These are phyloP conservation scores for Aspergillus eucalypticola DNA, from an alignment of 2,329 filamentous ascomycete species.

Conservation along the genomic window DNA sequence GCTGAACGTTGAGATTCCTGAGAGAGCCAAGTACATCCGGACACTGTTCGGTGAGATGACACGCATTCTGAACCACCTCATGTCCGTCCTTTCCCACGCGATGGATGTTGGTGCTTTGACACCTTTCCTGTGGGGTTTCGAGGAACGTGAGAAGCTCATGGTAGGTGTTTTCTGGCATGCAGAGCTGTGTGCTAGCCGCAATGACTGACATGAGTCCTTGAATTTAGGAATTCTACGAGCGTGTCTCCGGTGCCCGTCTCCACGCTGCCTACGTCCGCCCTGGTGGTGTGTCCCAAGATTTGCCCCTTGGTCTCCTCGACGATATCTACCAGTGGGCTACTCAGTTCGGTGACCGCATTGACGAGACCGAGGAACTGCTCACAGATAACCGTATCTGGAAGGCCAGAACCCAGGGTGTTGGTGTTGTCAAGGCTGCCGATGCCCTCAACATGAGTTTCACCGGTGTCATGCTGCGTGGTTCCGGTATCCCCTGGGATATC, in stretches of 20 bases:
- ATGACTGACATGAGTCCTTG: neutral
- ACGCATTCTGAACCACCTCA: constrained; percentile 91
- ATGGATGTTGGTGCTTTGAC: constrained; percentile 99
- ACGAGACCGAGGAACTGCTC: constrained; percentile 97
- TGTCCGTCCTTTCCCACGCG: constrained; percentile 95
- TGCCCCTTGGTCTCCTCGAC: constrained; percentile 89
- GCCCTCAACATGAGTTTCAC: constrained; percentile 97
- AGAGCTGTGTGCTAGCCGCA: neutral
- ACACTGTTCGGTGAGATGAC: constrained; percentile 96
- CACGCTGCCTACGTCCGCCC: constrained; percentile 97
- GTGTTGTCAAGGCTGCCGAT: constrained; percentile 86
- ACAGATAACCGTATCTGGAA: constrained; percentile 99
- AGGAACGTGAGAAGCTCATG: constrained; percentile 99
- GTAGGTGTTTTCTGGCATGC: constrained; percentile 54
- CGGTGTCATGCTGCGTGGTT: constrained; percentile 96
- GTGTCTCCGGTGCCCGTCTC: constrained; percentile 94
- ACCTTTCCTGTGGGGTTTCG: constrained; percentile 98
- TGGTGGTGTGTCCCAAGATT: constrained; percentile 93
- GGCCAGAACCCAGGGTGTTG: constrained; percentile 83
- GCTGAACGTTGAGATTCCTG: constrained; percentile 92
- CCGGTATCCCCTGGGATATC: constrained; percentile 92
- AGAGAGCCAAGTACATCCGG: constrained; percentile 94
- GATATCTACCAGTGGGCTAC: constrained; percentile 99
- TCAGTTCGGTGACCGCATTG: constrained; percentile 96
- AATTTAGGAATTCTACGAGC: constrained; percentile 94